A percentile compares a stretch with the other conserved stretches of the same genome.
Evolutionary conservation across 129 eudicot genomes (phyloP).

Genomic region (Ambrosia artemisiifolia): DNA sequence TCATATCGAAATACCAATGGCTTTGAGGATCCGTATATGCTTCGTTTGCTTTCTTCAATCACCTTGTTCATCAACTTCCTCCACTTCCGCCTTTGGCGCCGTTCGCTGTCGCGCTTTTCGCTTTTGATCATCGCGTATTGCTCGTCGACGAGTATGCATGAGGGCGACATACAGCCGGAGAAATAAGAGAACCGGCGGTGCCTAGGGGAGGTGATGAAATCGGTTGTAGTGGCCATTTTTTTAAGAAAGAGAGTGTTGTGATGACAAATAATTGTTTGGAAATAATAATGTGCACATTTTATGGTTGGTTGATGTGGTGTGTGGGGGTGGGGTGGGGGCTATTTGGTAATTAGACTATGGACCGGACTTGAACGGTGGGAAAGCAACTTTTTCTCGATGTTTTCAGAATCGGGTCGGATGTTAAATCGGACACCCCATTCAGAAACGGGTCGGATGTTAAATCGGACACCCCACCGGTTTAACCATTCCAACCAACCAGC

Average conservation of each 20-base stretch:
- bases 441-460: too few species aligned
- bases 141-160: conserved; percentile 61
- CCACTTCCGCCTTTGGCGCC: conserved; percentile 27
- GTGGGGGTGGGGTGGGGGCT: background rate
- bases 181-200: conserved; percentile 24
- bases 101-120: conserved; percentile 6
- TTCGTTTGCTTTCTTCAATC: conserved; percentile 51
- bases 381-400: too few species aligned
- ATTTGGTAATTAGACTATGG: conserved; percentile 3
- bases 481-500: too few species aligned
- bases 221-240: conserved; percentile 25
- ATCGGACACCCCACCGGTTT: too few species aligned
- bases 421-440: too few species aligned
- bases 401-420: too few species aligned
- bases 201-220: conserved; percentile 3
- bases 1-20: conserved; percentile 57
- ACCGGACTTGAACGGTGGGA: too few species aligned
- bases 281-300: conserved; percentile 19
- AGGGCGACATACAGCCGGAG: conserved; percentile 68
- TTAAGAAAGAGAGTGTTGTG: background rate
- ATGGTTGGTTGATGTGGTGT: conserved; percentile 13
- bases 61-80: conserved; percentile 51
- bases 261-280: conserved; percentile 2
- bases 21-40: conserved; percentile 42
- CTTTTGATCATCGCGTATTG: conserved; percentile 49